Conservation (phyloP, 2,329 filamentous ascomycete genomes). For the Botrytis cinerea region DNA sequence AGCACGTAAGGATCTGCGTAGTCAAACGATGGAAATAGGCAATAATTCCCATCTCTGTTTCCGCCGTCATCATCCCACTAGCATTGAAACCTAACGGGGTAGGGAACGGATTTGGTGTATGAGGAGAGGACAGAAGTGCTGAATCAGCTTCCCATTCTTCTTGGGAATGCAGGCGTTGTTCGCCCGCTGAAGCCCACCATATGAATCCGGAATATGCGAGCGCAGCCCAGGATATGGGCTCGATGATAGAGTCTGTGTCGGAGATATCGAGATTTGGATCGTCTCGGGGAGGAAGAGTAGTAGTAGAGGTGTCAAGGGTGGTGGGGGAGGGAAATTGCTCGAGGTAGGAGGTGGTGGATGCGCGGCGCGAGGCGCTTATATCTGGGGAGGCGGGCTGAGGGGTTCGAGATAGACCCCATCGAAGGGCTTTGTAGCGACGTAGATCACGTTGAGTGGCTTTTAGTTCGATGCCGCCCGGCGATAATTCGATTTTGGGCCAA, state of each 20-base stretch:
- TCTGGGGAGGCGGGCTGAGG: constrained; percentile 30
- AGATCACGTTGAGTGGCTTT: constrained; percentile 91
- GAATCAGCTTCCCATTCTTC: constrained; percentile 60
- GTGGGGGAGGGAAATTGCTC: constrained; percentile 29
- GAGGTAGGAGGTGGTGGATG: constrained; percentile 24
- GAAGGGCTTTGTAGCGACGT: constrained; percentile 72
- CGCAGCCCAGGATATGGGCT: constrained; percentile 68
- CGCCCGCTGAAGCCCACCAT: constrained; percentile 87
- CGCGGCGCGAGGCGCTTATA: constrained; percentile 23
- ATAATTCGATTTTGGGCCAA: constrained; percentile 76
- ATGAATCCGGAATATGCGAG: constrained; percentile 82
- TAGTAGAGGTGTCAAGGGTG: constrained; percentile 33
- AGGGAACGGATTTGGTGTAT: constrained; percentile 15
- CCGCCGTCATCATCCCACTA: constrained; percentile 38
- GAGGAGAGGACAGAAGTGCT: constrained; percentile 49
- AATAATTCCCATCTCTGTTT: constrained; percentile 68
- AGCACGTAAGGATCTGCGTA: constrained; percentile 60
- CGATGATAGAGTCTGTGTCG: constrained; percentile 56
- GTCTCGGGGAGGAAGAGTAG: constrained; percentile 38
- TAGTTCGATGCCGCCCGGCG: constrained; percentile 60
- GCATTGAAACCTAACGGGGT: constrained; percentile 44
- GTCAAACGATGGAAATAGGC: constrained; percentile 82
- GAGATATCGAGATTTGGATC: constrained; percentile 50
- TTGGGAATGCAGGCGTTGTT: constrained; percentile 63
- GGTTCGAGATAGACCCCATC: constrained; percentile 57